Percentiles rank a stretch among this genome's conserved stretches.
Conservation (phyloP, 768 basidiomycete genomes). For the Lactarius sp. region DNA sequence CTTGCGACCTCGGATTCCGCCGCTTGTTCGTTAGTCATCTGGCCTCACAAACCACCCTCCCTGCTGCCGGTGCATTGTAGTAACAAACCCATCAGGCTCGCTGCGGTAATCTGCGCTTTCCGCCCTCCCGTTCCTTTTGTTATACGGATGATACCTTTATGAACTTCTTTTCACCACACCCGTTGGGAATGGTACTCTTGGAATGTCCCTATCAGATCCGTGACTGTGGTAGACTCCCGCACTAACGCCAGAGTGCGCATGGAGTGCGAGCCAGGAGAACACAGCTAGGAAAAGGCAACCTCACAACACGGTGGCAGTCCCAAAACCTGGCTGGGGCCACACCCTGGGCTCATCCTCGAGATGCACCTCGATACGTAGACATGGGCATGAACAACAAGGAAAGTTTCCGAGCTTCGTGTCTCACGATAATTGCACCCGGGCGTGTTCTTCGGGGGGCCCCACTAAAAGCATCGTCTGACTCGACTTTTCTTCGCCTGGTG, state of each 20-base stretch:
- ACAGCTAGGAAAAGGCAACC: too few species aligned
- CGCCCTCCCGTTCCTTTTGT: neutral
- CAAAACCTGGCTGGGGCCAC: too few species aligned
- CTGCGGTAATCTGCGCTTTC: neutral
- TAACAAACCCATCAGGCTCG: neutral
- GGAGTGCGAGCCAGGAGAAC: neutral
- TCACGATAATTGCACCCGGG: neutral
- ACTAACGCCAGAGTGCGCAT: neutral
- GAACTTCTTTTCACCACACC: neutral
- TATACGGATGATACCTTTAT: conserved; percentile 3
- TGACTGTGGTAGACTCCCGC: neutral
- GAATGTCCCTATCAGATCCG: neutral
- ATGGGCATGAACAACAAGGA: too few species aligned
- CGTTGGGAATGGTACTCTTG: neutral
- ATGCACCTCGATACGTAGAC: too few species aligned
- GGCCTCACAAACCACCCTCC: neutral
- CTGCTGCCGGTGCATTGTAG: neutral
- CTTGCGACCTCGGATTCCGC: conserved; percentile 9
- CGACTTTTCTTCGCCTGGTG: neutral
- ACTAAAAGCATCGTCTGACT: neutral
- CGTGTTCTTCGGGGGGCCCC: neutral
- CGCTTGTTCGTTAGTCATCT: neutral
- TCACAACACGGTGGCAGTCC: too few species aligned
- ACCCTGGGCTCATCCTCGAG: too few species aligned
- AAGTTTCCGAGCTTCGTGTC: neutral